Evolutionary conservation across 495 filamentous ascomycete species (phyloP).

Genomic region (Rhypophila decipiens): DNA sequence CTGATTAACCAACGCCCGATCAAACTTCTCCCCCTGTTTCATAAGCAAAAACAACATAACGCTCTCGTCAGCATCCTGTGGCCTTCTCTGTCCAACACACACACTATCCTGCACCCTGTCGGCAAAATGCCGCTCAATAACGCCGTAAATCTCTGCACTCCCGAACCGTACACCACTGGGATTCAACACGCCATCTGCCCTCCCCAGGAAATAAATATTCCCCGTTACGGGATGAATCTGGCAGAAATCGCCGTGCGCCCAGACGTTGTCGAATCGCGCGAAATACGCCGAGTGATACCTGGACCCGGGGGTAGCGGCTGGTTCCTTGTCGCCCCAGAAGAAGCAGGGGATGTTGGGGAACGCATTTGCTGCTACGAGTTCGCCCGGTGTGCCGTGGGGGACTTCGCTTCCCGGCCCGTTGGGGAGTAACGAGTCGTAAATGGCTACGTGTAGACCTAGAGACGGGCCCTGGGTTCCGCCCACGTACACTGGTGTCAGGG

Average conservation of each 20-base stretch:
- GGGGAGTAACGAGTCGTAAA: constrained; percentile 58
- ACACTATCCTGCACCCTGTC: constrained; percentile 58
- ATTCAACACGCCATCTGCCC: constrained; percentile 87
- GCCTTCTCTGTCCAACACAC: constrained; percentile 68
- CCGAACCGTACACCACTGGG: constrained; percentile 84
- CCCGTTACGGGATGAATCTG: constrained; percentile 60
- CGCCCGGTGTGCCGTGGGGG: constrained; percentile 58
- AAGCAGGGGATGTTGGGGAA: constrained; percentile 70
- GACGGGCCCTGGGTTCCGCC: constrained; percentile 61
- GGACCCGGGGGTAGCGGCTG: constrained; percentile 36
- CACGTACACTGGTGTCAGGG: constrained; percentile 62
- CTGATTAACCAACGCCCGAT: constrained; percentile 47
- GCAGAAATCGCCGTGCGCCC: constrained; percentile 79
- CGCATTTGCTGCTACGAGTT: constrained; percentile 59
- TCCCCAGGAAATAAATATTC: constrained; percentile 63
- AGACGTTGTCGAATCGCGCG: constrained; percentile 63
- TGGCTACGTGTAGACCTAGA: constrained; percentile 58
- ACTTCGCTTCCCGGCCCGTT: constrained; percentile 49
- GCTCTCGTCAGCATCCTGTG: constrained; percentile 61
- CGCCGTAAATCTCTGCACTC: constrained; percentile 71
- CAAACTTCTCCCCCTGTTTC: constrained; percentile 53
- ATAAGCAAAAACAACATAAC: constrained; percentile 73
- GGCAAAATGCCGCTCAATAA: constrained; percentile 61
- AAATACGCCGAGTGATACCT: constrained; percentile 69
- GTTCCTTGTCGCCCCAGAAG: constrained; percentile 58